Base-by-base conservation (phyloP, 768 basidiomycete genomes). In the Naganishia friedmannii region DNA sequence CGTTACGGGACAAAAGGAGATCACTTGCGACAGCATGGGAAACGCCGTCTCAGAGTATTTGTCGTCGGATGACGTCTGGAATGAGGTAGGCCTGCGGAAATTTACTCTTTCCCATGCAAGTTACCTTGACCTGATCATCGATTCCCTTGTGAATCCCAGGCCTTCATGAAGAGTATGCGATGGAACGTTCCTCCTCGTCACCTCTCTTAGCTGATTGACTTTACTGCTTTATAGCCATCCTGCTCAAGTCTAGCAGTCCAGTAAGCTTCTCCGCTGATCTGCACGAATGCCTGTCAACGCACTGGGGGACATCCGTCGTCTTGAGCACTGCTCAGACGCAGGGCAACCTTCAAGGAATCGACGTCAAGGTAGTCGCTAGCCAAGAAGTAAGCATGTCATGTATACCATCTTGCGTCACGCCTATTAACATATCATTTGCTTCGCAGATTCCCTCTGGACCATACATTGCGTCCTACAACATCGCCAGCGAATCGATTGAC, bases 401-500 rank as follows among this genome's bases (percentile, higher is more conserved):
- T 2, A 28, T 13, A 21, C 29, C 28, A 17, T n/a, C 8, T 31
- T 13, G 29, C 28, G 28, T 13, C 29, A 31, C 2, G 17, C 12
- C 3, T 34, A 12, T 31, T 19, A 9, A 48, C 19, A 29, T 31
- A 13, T n/a, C 65, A 29, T 34, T 37, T 31, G 2, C 3, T 9
- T 48, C 31, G 23, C 48, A 76, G 73, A 57, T 78, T 17, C 74
- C 77, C 17, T 60, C 67, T 2, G 77, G 77, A 21, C 77, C 77
- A 13, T 78, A 78, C 69, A 68, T 73, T 48, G 70, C 74, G 23
- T 51, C 54, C 12, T 65, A 65, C 58, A 53, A 65, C 48, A 8
- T 34, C 9, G 21, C 53, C 32, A 54, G 29, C 21, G 55, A 60
- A 15, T 51, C 65, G 13, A 21, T 73, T 60, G 65, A 66, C 34